Evolutionary conservation across 352 stramenopile genomes (phyloP), one percentile per base, ranked within the genome.

Genomic region (Aphanomyces euteiches): DNA sequence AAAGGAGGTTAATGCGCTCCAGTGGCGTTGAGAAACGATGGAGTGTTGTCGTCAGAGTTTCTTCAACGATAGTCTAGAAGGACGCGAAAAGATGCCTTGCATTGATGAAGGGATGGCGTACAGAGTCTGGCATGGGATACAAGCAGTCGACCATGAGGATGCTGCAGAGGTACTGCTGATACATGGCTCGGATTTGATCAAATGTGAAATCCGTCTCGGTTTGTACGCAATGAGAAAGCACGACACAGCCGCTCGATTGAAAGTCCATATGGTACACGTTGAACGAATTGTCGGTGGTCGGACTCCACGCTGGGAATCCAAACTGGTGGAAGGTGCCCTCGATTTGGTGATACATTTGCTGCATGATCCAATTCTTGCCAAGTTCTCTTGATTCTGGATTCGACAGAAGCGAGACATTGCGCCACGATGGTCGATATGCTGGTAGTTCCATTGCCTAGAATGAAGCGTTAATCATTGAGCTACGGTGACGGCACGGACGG

Each of bases 341-440:
- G 21, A 39, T 67, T 19, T 67, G 43, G 47, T 67, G 47, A 36
- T 67, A 67, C 59, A 67, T 67, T 34, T 67, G 59, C 36, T 67
- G 59, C 17, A 40, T 67, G 47, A 67, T 53, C 59, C 59, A 67
- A 17, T 58, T 39, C 1, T 53, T 34, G 13, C 59, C 59, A 10
- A 67, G 41, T 21, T 50, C 28, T 8, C 57, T 15, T 8, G 57
- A 10, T n/a, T 17, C 41, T 19, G 7, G 13, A 39, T 65, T 36
- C 13, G 7, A 19, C 7, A 65, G 37, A 17, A 65, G n/a, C 19
- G 43, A n/a, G 17, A 50, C 43, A n/a, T 50, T 50, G 43, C 43
- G 43, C 43, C 43, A 50, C 43, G 43, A 50, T 28, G 28, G 28
- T 28, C 28, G 28, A 28, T 28, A 28, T 28, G 28, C 28, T 28